Percentiles rank a stretch among this genome's conserved stretches.
These are phyloP conservation scores for Kluyveromyces sp. DNA, from an alignment of 1,139 yeast species.

Conservation along the genomic window DNA sequence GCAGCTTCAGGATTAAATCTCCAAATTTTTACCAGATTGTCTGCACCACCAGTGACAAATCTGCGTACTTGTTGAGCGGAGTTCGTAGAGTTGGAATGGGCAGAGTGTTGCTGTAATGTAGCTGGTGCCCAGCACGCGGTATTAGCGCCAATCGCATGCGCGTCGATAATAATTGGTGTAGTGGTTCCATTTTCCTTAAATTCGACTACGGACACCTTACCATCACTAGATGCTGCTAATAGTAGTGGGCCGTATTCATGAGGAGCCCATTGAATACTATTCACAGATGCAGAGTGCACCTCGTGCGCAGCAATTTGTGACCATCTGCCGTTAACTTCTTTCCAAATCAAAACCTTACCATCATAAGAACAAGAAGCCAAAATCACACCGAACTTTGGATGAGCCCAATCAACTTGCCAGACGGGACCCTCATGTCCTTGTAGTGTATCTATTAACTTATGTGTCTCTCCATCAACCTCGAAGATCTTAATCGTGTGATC, in stretches of 20 bases:
- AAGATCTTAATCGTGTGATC: slow-evolving; percentile 91
- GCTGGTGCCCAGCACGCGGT: slow-evolving; percentile 94
- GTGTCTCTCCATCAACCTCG: slow-evolving; percentile 80
- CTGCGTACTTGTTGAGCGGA: slow-evolving; percentile 43
- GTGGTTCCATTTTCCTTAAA: slow-evolving; percentile 87
- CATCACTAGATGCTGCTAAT: slow-evolving; percentile 89
- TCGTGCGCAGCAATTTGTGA: slow-evolving; percentile 78
- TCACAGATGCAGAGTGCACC: slow-evolving; percentile 89
- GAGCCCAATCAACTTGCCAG: slow-evolving; percentile 99
- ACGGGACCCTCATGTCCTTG: slow-evolving; percentile 95
- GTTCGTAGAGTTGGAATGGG: slow-evolving; percentile 6
- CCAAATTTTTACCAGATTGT: slow-evolving; percentile 91
- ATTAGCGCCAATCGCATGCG: slow-evolving; percentile 91
- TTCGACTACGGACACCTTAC: slow-evolving; percentile 82
- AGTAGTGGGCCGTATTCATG: slow-evolving; percentile 92
- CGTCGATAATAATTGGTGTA: slow-evolving; percentile 43
- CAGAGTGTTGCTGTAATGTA: slow-evolving; percentile 22
- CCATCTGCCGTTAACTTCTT: slow-evolving; percentile 89
- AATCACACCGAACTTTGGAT: slow-evolving; percentile 93
- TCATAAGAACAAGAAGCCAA: slow-evolving; percentile 93
- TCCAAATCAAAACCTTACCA: slow-evolving; percentile 92
- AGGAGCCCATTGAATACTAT: slow-evolving; percentile 95
- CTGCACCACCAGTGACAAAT: slow-evolving; percentile 93
- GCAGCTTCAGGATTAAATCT: slow-evolving; percentile 48
- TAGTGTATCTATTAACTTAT: slow-evolving; percentile 72